Evolutionary conservation across 83 land plant species (phyloP).

Genomic region (Picea mariana): DNA sequence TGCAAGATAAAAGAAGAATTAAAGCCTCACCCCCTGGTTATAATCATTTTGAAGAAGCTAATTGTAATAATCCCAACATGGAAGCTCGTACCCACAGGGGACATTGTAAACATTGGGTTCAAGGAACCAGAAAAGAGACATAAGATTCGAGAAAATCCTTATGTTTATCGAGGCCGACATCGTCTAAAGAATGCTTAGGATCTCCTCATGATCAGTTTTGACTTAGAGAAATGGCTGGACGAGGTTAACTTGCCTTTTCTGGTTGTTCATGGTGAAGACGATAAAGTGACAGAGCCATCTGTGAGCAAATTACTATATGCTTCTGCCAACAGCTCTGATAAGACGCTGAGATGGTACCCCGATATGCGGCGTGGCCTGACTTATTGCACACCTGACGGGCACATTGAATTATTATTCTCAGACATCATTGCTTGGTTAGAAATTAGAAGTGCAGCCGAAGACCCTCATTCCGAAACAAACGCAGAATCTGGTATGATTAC

Average conservation of each 20-base stretch:
- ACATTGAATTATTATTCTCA: conserved; percentile 40
- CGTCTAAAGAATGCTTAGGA: conserved; percentile 77
- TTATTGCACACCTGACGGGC: conserved; percentile 28
- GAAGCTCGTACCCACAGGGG: conserved; percentile 66
- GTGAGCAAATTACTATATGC: too few species aligned
- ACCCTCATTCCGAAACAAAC: too few species aligned
- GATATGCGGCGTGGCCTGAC: conserved; percentile 57
- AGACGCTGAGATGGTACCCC: conserved; percentile 45
- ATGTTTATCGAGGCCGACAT: conserved; percentile 64
- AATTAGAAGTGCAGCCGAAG: background rate
- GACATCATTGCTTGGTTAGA: conserved; percentile 49
- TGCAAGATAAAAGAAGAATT: conserved; percentile 80
- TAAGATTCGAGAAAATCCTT: conserved; percentile 65
- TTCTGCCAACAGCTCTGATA: conserved; percentile 37
- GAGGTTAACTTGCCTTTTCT: background rate
- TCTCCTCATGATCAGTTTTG: conserved; percentile 57
- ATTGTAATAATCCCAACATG: conserved; percentile 59
- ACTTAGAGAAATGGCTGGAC: conserved; percentile 53
- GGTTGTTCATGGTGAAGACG: too few species aligned
- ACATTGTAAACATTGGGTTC: conserved; percentile 58
- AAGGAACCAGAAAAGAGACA: conserved; percentile 56
- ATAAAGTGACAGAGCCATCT: too few species aligned
- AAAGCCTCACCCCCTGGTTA: conserved; percentile 66
- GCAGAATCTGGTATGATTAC: too few species aligned
- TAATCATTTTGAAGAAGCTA: conserved; percentile 39